Percentiles rank a stretch among this genome's conserved stretches.
Evolutionary conservation across 2,329 filamentous ascomycete species (phyloP).

Genomic region (Aspergillus transmontanensis): DNA sequence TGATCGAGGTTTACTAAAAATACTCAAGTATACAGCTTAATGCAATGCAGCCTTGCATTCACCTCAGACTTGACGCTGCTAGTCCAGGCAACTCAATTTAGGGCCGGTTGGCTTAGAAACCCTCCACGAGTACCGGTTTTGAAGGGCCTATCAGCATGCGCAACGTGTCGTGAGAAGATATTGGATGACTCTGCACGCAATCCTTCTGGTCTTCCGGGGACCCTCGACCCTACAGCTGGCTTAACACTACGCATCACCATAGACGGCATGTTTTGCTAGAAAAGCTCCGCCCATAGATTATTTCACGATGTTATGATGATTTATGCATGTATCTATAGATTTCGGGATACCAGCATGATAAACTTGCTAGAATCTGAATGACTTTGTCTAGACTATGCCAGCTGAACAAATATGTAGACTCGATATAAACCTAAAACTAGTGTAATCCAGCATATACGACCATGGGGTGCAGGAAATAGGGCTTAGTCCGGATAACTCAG

Average conservation of each 20-base stretch:
- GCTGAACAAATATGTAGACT: neutral
- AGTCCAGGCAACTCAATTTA: neutral
- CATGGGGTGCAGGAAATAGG: too few relatives aligned
- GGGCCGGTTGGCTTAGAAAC: neutral
- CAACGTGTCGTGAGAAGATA: neutral
- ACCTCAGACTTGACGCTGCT: neutral
- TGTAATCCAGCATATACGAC: too few relatives aligned
- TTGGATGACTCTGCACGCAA: neutral
- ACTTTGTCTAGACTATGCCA: neutral
- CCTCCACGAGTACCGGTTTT: neutral
- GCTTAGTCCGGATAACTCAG: too few relatives aligned
- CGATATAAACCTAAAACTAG: too few relatives aligned
- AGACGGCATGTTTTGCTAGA: neutral
- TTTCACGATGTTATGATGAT: conserved; percentile 9
- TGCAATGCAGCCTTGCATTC: neutral
- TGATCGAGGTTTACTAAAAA: neutral
- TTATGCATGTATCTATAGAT: neutral
- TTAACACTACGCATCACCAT: neutral
- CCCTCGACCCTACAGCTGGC: neutral
- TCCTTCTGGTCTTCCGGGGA: neutral
- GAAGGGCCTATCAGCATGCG: neutral
- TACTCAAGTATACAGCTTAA: neutral
- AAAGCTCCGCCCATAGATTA: neutral
- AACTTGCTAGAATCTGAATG: neutral
- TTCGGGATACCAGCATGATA: neutral